A percentile compares a stretch with the other conserved stretches of the same genome.
These are phyloP conservation scores for Cardamine occulta DNA, from an alignment of 345 rosid genomes.

Conservation along the genomic window DNA sequence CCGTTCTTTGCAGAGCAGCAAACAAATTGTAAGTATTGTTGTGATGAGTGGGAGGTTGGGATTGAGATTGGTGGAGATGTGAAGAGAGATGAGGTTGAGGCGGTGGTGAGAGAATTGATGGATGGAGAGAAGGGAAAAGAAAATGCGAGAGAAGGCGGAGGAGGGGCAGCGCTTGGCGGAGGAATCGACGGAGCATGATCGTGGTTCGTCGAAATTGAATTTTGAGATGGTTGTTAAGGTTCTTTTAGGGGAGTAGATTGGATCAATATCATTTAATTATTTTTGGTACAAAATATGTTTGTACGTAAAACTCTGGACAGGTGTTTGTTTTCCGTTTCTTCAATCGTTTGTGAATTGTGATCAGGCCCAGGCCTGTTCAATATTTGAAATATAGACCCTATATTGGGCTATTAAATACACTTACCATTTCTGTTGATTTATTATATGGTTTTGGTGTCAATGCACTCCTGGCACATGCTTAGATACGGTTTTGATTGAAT, in stretches of 20 bases:
- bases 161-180: constrained; percentile 49
- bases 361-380: no score
- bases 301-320: no score
- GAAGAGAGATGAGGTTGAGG: constrained; percentile 53
- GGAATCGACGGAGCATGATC: constrained; percentile 12
- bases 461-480: no score
- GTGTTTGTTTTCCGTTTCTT: no score
- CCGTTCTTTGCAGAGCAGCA: constrained; percentile 69
- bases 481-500: no score
- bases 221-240: constrained; percentile 41
- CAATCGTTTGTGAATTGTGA: no score
- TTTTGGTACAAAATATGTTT: background rate
- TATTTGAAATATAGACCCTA: no score
- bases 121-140: constrained; percentile 51
- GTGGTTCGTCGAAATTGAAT: constrained; percentile 47
- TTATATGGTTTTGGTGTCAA: no score
- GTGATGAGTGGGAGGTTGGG: constrained; percentile 59
- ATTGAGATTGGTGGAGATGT: constrained; percentile 57
- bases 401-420: no score
- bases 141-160: constrained; percentile 50
- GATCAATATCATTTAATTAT: background rate
- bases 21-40: constrained; percentile 53
- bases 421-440: no score
- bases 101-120: constrained; percentile 54
- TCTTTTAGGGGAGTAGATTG: constrained; percentile 1